These are phyloP conservation scores for Phytophthora fragariaefolia DNA, from an alignment of 352 stramenopile species.

Conservation along the genomic window DNA sequence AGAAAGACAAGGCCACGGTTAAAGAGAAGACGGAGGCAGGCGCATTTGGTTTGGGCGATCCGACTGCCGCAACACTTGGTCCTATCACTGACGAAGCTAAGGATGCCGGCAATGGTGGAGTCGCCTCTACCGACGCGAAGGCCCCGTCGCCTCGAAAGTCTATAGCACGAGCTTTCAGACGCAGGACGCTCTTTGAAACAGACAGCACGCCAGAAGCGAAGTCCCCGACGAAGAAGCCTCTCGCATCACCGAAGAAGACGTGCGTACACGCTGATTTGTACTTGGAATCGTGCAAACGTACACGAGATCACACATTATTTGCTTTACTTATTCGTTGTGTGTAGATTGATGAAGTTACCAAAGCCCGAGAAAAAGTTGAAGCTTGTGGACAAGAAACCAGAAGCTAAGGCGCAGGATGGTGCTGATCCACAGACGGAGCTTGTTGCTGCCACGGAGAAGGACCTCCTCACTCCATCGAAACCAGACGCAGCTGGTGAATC, in stretches of 20 bases:
- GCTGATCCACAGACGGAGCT: constrained; percentile 4
- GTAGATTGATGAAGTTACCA: constrained; percentile 35
- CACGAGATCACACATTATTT: too few relatives aligned
- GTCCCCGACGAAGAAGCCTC: constrained; percentile 20
- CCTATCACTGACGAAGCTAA: constrained; percentile 11
- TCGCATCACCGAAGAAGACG: constrained; percentile 33
- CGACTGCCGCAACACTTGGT: constrained; percentile 3
- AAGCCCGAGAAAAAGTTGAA: constrained; percentile 34
- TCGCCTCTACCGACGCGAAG: constrained; percentile 10
- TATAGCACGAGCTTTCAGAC: constrained; percentile 19
- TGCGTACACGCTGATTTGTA: background rate
- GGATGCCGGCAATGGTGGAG: constrained; percentile 1
- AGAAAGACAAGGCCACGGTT: constrained; percentile 32
- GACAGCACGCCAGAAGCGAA: constrained; percentile 26
- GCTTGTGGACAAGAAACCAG: constrained; percentile 24
- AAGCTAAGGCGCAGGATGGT: constrained; percentile 21
- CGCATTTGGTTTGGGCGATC: constrained; percentile 5
- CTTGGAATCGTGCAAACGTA: too few relatives aligned
- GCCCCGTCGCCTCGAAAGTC: constrained; percentile 25
- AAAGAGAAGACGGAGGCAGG: constrained; percentile 19
- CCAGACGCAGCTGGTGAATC: constrained; percentile 19
- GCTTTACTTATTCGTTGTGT: constrained; percentile 9
- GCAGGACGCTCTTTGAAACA: constrained; percentile 17
- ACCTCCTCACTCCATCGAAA: constrained; percentile 24
- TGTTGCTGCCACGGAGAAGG: constrained; percentile 11